Percentiles rank a stretch among this genome's conserved stretches.
phyloP scores from a whole-genome alignment of 2,329 filamentous ascomycete genomes.

The Fusarium praegraminearum region DNA sequence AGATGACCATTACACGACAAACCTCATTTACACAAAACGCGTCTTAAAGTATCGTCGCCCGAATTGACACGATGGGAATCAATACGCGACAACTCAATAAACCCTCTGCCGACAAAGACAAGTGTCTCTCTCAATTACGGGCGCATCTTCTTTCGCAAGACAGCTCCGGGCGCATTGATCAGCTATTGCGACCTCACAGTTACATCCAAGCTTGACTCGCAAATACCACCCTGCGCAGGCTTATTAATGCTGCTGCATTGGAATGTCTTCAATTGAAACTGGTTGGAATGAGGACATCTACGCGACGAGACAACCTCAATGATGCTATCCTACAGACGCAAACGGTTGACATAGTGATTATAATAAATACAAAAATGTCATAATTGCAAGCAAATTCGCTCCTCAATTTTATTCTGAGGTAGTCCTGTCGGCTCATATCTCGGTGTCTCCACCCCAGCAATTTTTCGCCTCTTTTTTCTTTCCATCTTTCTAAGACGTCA shows the following conservation, averaged over 20 bases:
- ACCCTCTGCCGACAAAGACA: conserved; percentile 44
- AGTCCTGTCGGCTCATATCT: conserved; percentile 2
- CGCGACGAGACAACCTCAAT: background rate
- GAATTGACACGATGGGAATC: background rate
- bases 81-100: conserved; percentile 30
- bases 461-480: conserved; percentile 1
- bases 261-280: background rate
- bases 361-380: background rate
- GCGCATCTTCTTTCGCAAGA: conserved; percentile 23
- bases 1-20: background rate
- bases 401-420: conserved; percentile 6
- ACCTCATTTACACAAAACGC: background rate
- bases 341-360: background rate
- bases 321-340: background rate
- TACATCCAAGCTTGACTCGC: conserved; percentile 41
- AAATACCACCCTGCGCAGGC: conserved; percentile 51
- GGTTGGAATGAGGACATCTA: background rate
- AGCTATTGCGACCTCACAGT: conserved; percentile 42
- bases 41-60: background rate
- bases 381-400: background rate
- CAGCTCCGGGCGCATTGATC: background rate
- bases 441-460: conserved; percentile 25
- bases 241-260: conserved; percentile 57
- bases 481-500: conserved; percentile 25
- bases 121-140: conserved; percentile 32